Percentiles rank a stretch among this genome's conserved stretches.
phyloP scores from a whole-genome alignment of 2,329 filamentous ascomycete genomes.

The Cladosporium sp. region DNA sequence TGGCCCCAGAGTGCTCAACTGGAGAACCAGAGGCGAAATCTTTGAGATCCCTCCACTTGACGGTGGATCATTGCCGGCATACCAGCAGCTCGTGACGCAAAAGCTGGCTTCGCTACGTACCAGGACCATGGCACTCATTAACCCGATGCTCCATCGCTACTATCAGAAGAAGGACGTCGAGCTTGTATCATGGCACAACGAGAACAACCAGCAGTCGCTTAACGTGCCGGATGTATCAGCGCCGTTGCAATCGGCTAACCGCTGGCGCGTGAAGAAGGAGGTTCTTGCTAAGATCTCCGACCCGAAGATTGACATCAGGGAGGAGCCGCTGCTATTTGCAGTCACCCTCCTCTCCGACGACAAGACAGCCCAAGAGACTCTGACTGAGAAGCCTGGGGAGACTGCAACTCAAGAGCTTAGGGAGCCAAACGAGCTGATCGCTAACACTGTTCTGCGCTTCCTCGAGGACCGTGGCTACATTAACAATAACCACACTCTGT shows the following conservation, averaged over 20 bases:
- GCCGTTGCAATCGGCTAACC: conserved; percentile 36
- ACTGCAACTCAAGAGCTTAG: conserved; percentile 51
- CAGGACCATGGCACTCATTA: conserved; percentile 71
- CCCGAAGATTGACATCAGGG: conserved; percentile 17
- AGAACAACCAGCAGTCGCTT: conserved; percentile 54
- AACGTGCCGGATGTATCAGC: conserved; percentile 23
- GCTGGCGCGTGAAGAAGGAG: conserved; percentile 64
- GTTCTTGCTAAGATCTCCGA: conserved; percentile 1
- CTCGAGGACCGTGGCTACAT: conserved; percentile 85
- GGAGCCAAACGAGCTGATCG: conserved; percentile 58
- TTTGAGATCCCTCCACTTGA: conserved; percentile 80
- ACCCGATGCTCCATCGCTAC: conserved; percentile 75
- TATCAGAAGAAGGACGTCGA: conserved; percentile 76
- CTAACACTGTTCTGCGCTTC: conserved; percentile 83
- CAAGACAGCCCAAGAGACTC: conserved; percentile 66
- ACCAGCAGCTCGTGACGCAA: conserved; percentile 71
- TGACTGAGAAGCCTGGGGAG: conserved; percentile 42
- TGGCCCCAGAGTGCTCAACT: conserved; percentile 72
- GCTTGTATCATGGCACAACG: conserved; percentile 80
- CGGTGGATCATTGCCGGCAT: conserved; percentile 73
- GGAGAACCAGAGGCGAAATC: conserved; percentile 75
- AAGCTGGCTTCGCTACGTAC: conserved; percentile 72
- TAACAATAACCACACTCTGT: conserved; percentile 72
- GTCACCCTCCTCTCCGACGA: conserved; percentile 61
- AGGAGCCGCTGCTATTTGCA: conserved; percentile 43